phyloP scores from a whole-genome alignment of 306 rosid species.

The Quercus variabilis region DNA sequence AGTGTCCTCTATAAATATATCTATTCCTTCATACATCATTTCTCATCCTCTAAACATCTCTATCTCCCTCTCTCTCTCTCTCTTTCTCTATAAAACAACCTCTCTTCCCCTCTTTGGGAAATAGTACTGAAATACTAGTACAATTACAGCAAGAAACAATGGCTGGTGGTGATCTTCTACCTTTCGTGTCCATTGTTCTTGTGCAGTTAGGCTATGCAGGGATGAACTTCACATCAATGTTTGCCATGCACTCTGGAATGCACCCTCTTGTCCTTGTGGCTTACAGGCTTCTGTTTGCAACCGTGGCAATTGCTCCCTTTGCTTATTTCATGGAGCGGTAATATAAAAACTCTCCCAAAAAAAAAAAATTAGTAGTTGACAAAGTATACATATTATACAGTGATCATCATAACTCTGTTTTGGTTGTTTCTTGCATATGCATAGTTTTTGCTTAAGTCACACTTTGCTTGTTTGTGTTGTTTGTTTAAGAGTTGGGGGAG shows the following conservation, averaged over 20 bases:
- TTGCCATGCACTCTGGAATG: slow-evolving; percentile 75
- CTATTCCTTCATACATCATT: neutral
- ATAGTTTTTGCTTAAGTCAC: neutral
- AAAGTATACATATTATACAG: neutral
- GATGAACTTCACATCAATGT: slow-evolving; percentile 79
- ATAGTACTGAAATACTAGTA: neutral
- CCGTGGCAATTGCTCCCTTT: slow-evolving; percentile 62
- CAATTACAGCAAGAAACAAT: slow-evolving; percentile 5
- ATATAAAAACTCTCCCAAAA: too few relatives aligned
- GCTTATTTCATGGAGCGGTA: slow-evolving; percentile 74
- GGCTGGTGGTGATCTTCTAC: slow-evolving; percentile 33
- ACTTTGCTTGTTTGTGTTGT: neutral
- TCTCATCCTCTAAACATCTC: neutral
- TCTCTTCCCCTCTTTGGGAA: neutral
- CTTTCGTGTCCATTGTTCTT: slow-evolving; percentile 51
- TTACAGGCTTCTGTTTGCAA: slow-evolving; percentile 76
- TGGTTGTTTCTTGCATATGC: neutral
- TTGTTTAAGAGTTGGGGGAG: neutral
- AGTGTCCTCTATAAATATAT: neutral
- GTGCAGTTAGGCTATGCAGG: slow-evolving; percentile 59
- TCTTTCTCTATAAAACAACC: neutral
- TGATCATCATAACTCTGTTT: neutral
- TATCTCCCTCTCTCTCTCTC: neutral
- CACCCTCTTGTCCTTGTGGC: slow-evolving; percentile 75
- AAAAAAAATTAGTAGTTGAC: too few relatives aligned